Percentiles rank a stretch among this genome's conserved stretches.
Evolutionary conservation across 1,139 yeast genomes (phyloP).

Genomic region (Entelexis paramagnoliae): DNA sequence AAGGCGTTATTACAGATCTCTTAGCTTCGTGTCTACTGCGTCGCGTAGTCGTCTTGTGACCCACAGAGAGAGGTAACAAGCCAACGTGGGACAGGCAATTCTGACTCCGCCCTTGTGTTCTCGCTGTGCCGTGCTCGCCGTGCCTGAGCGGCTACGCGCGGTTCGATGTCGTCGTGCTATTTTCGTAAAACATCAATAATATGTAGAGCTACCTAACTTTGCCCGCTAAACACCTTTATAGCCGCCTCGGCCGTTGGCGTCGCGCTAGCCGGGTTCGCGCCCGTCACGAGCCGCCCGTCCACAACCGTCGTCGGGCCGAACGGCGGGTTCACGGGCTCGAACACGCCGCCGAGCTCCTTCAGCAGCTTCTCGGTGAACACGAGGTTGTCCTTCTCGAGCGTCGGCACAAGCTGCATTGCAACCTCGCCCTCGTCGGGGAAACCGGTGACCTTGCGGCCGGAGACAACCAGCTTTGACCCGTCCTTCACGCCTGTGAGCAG

Average conservation of each 20-base stretch:
- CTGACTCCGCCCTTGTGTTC: no score
- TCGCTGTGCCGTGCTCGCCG: no score
- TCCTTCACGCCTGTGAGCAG: conserved; percentile 42
- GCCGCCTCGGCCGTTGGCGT: conserved; percentile 38
- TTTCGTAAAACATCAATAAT: no score
- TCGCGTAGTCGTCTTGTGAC: no score
- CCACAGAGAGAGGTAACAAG: no score
- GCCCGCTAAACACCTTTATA: conserved; percentile 19
- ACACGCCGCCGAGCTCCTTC: conserved; percentile 32
- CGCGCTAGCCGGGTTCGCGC: conserved; percentile 56
- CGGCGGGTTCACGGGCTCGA: conserved; percentile 39
- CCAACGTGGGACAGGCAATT: no score
- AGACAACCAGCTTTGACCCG: conserved; percentile 34
- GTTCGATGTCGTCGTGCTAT: no score
- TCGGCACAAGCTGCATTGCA: conserved; percentile 33
- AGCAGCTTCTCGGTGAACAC: conserved; percentile 15
- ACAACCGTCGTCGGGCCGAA: conserved; percentile 43
- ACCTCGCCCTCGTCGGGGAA: conserved; percentile 45
- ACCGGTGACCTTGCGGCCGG: conserved; percentile 50
- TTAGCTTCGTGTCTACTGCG: no score
- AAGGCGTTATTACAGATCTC: no score
- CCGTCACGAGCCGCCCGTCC: conserved; percentile 51
- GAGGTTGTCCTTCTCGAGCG: conserved; percentile 34
- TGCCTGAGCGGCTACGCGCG: no score
- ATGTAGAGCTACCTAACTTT: no score